Percentiles rank a stretch among this genome's conserved stretches.
Evolutionary conservation across 2,329 filamentous ascomycete species (phyloP).

Genomic region (Penicillium crustosum): DNA sequence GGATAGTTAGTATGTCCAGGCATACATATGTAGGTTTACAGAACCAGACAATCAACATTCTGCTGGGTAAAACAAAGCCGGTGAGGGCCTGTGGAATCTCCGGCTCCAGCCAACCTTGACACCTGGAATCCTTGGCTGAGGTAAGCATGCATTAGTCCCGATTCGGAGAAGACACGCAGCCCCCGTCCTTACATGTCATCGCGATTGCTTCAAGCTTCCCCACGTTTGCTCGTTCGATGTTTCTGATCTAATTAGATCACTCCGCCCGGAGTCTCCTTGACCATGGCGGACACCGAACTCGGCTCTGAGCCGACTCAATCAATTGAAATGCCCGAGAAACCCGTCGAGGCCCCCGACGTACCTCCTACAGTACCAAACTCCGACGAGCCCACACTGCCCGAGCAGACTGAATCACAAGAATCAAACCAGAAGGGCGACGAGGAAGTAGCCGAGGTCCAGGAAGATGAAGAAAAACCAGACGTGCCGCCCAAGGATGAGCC

Average conservation of each 20-base stretch:
- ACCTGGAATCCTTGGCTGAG: neutral
- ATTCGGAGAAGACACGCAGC: conserved; percentile 35
- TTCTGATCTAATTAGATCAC: conserved; percentile 27
- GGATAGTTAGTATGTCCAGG: too few species aligned
- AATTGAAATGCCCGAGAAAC: conserved; percentile 24
- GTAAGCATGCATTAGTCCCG: conserved; percentile 27
- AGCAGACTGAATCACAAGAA: conserved; percentile 32
- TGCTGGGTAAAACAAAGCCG: neutral
- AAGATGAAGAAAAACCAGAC: conserved; percentile 27
- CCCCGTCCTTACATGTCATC: conserved; percentile 16
- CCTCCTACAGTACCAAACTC: conserved; percentile 28
- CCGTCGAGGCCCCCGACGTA: conserved; percentile 32
- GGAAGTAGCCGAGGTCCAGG: conserved; percentile 13
- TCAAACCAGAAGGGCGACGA: conserved; percentile 25
- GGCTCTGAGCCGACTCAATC: conserved; percentile 34
- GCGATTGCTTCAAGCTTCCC: conserved; percentile 10
- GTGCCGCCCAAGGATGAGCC: conserved; percentile 27
- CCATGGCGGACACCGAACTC: conserved; percentile 44
- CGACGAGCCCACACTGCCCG: conserved; percentile 34
- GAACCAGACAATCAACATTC: neutral
- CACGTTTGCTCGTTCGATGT: conserved; percentile 21
- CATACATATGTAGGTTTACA: neutral
- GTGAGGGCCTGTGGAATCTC: neutral
- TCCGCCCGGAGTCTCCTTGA: conserved; percentile 41
- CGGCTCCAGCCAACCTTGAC: neutral